phyloP scores from a whole-genome alignment of 139 green algal genomes.

The Diplosphaera chodatii region DNA sequence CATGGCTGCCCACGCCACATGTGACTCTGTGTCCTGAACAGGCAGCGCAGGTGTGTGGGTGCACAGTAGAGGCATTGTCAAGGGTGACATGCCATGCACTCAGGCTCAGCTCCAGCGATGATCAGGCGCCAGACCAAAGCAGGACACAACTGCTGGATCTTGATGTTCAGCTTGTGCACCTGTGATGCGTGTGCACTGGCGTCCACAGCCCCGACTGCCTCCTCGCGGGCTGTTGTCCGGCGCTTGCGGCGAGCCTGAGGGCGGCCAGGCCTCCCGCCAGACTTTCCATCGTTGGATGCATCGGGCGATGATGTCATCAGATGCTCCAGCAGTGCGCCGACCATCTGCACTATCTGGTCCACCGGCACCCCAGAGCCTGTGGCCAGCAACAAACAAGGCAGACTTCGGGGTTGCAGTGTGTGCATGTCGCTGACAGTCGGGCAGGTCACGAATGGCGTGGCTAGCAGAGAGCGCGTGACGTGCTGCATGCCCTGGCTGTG shows the following conservation, averaged over 20 bases:
- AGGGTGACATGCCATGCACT: no score
- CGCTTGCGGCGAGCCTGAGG: constrained; percentile 8
- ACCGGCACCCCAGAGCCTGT: constrained; percentile 22
- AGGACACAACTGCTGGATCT: no score
- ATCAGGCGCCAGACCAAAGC: no score
- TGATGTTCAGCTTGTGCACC: no score
- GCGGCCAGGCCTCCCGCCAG: background rate
- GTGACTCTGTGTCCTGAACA: constrained; percentile 25
- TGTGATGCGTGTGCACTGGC: constrained; percentile 14
- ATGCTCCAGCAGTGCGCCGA: constrained; percentile 31
- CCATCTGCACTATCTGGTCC: constrained; percentile 42
- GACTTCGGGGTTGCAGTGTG: no score
- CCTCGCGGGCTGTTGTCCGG: constrained; percentile 13
- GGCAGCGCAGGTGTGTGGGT: no score
- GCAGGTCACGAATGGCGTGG: no score
- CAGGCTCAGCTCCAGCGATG: no score
- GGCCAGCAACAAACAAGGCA: background rate
- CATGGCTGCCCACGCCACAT: constrained; percentile 42
- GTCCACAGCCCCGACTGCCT: background rate
- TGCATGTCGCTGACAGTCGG: no score
- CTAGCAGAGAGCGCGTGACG: no score
- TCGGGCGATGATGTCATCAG: constrained; percentile 25
- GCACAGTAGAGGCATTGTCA: no score
- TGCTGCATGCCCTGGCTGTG: no score
- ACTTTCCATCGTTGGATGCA: background rate